Conservation (phyloP, 2,329 filamentous ascomycete genomes). For the Verticillium zaregamsianum region DNA sequence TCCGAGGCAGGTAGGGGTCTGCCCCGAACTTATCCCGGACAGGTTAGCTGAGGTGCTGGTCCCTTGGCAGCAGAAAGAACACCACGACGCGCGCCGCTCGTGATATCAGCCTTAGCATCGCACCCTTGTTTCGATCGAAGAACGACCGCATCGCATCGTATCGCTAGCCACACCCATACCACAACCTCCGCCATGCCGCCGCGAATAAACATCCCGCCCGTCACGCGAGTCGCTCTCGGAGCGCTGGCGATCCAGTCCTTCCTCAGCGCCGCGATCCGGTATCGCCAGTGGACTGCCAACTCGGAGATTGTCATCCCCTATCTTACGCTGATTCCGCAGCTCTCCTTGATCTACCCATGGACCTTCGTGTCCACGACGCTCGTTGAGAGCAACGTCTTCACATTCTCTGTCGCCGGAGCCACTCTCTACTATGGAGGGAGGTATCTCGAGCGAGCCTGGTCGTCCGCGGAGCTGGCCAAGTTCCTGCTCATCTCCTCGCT, state of each 20-base stretch:
- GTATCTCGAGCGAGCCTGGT: conserved; percentile 96
- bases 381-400: conserved; percentile 91
- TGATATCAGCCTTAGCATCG: neutral
- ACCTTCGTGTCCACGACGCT: conserved; percentile 81
- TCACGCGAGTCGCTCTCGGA: conserved; percentile 79
- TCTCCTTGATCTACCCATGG: conserved; percentile 88
- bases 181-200: conserved; percentile 57
- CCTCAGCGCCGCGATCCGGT: conserved; percentile 75
- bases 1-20: neutral
- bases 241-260: conserved; percentile 72
- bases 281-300: conserved; percentile 61
- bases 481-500: conserved; percentile 75
- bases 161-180: neutral
- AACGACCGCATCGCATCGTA: neutral
- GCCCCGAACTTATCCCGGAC: neutral
- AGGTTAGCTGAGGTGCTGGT: neutral
- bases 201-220: conserved; percentile 86
- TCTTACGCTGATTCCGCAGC: conserved; percentile 78
- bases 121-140: neutral
- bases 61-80: neutral
- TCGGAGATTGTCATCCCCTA: conserved; percentile 74
- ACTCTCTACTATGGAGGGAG: conserved; percentile 89
- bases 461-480: conserved; percentile 84
- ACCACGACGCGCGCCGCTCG: neutral
- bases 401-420: conserved; percentile 68